Conservation (phyloP, 345 rosid genomes). For the Trapa bicornis region DNA sequence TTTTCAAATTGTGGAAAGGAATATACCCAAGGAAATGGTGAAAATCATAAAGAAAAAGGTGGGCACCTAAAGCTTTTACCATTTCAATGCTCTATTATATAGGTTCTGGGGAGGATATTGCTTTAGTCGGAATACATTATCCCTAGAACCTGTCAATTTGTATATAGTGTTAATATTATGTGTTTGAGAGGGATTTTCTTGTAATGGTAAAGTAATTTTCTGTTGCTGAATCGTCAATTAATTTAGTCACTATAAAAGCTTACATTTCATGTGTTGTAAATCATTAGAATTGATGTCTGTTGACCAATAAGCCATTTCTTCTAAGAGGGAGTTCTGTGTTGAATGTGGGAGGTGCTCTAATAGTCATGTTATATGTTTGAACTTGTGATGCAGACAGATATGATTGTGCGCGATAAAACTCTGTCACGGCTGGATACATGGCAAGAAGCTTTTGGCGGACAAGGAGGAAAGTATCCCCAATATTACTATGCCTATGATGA, state of each 20-base stretch:
- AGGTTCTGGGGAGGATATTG: not conserved
- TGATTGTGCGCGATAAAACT: conserved; percentile 79
- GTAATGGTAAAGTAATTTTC: too few species aligned
- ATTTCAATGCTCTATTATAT: not conserved
- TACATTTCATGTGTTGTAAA: not conserved
- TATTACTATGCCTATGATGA: conserved; percentile 89
- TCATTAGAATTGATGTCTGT: not conserved
- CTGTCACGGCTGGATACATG: conserved; percentile 77
- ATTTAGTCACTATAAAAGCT: not conserved
- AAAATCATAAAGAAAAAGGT: conserved; percentile 83
- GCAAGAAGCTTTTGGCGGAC: conserved; percentile 98
- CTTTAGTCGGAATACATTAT: not conserved
- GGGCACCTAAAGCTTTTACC: not conserved
- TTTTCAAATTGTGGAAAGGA: conserved; percentile 77
- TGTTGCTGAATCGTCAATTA: not conserved
- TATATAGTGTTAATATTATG: too few species aligned
- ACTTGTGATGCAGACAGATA: conserved; percentile 49
- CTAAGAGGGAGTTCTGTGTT: not conserved
- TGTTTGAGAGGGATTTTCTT: too few species aligned
- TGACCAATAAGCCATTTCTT: not conserved
- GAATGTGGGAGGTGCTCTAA: not conserved
- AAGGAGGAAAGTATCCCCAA: conserved; percentile 72
- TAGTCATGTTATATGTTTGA: not conserved
- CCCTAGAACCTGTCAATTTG: too few species aligned
- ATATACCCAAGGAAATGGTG: conserved; percentile 74